phyloP scores from a whole-genome alignment of 441 rosid genomes.

The Gossypium gossypioides region DNA sequence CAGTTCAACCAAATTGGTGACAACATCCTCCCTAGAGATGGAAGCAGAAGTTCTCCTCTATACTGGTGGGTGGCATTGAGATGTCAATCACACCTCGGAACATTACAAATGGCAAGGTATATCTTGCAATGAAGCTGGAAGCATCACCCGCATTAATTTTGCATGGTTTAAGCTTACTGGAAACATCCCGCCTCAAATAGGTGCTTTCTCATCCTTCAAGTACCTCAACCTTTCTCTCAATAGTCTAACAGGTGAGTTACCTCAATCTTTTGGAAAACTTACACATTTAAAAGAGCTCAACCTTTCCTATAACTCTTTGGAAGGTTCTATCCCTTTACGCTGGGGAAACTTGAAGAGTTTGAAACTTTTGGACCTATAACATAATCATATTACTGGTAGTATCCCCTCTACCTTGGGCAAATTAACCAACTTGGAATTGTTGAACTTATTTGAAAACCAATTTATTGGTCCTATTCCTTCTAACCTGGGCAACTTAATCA shows the following conservation, averaged over 20 bases:
- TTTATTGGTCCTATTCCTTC: background rate
- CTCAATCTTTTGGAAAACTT: background rate
- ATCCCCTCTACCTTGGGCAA: too few species aligned
- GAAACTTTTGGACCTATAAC: too few species aligned
- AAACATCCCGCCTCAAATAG: background rate
- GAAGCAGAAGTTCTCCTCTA: background rate
- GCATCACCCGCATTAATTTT: slow-evolving; percentile 17
- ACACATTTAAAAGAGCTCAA: background rate
- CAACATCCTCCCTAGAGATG: background rate
- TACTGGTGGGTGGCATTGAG: background rate
- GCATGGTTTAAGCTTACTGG: background rate
- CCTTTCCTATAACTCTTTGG: background rate
- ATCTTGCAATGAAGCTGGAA: slow-evolving; percentile 16
- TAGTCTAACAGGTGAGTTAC: background rate
- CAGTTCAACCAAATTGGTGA: background rate
- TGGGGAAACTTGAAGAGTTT: background rate
- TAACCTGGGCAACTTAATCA: too few species aligned
- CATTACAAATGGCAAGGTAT: background rate
- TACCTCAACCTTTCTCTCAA: slow-evolving; percentile 9
- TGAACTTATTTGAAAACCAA: background rate
- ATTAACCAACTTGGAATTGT: background rate
- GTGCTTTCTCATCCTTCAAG: background rate
- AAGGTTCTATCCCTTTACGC: background rate
- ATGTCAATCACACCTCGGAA: background rate
- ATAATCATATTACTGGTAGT: too few species aligned